Base-by-base conservation (phyloP, 169 alveolate species). In the Plasmodium chabaudi region DNA sequence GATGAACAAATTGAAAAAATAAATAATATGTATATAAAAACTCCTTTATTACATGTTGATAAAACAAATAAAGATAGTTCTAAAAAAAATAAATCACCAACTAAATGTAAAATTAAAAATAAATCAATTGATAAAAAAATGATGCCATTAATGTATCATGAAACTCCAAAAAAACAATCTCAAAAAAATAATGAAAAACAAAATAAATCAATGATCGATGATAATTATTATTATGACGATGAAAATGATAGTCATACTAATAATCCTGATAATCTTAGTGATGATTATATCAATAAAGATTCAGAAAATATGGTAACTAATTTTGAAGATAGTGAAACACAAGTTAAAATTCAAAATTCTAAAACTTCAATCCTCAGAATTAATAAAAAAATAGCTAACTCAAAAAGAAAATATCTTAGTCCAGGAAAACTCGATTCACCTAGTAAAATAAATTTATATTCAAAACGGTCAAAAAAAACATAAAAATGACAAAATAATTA, bases 21-120 rank as follows among this genome's bases (percentile, higher is more conserved):
- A 63, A 77, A 77, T 77, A 77, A 77, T 42, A 77, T 77, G 79
- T 77, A 77, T 44, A 77, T 77, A 46, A 77, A 77, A 51, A 77
- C 88, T 10, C 88, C 88, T 39, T 46, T 77, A 64, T 51, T 77
- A n/a, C 72, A 63, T 25, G 49, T 64, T 0, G 88, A 77, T 64
- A 63, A 77, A 34, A 19, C 23, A 3, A 64, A 49, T 42, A 65
- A 74, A 44, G 63, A 44, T 13, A 59, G 21, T 57, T 42, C 60
- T 19, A 77, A 13, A 64, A 61, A 77, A 77, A 64, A 47, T n/a
- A 57, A 57, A 25, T n/a, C 25, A 2, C 13, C 64, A 5, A 77
- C 27, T 57, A 77, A 51, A 49, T 56, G 69, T 15, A 63, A 77
- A 77, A 57, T 64, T 42, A 34, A 34, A 34, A 61, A 77, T 25